Base-by-base conservation (phyloP, 257 asterid genomes). In the Ilex aquifolium region DNA sequence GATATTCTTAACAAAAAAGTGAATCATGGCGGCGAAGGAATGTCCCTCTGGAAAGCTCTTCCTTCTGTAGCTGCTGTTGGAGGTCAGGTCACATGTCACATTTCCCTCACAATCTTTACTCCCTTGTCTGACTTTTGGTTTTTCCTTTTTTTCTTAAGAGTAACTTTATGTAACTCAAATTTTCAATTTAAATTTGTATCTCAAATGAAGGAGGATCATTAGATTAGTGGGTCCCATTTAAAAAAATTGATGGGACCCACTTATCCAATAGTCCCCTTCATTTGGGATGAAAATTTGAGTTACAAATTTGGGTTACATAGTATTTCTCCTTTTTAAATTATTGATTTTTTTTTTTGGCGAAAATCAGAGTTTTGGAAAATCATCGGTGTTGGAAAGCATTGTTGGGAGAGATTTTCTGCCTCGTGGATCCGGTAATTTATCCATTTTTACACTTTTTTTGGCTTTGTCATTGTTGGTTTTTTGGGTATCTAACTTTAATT, bases 51-150 rank as follows among this genome's bases (percentile, higher is more conserved):
- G 99, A 97, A 92, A 74, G 97, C 99, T 66, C 96, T 92, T 63
- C 99, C 99, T 60, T 75, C 99, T 60, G 99, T 92, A 57, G 99
- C 99, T 72, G 99, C 87, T 68, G 97, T 92, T 42, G 99, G 99
- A n/a, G 99, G 97, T 69, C 99, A 92, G 97, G 99, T 80, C 61
- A 60, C 21, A 13, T 16, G 29, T 31, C 54, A 8, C 42, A 55
- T 61, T 62, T 31, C 17, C 64, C 21, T 42, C 56, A 32, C 49
- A 2, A 44, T 21, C 40, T 3, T 5, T 2, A 1, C 1, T 32
- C 32, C 57, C 13, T 49, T 17, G 12, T 42, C 9, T 5, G 2
- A 44, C 44, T 56, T 56, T 31, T 32, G 53, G 50, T 15, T 30
- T 14, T n/a, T 55, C 27, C 32, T 27, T 31, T 1, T n/a, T n/a